phyloP scores from a whole-genome alignment of 2,329 filamentous ascomycete species.

The Endoconidiophora laricicola region DNA sequence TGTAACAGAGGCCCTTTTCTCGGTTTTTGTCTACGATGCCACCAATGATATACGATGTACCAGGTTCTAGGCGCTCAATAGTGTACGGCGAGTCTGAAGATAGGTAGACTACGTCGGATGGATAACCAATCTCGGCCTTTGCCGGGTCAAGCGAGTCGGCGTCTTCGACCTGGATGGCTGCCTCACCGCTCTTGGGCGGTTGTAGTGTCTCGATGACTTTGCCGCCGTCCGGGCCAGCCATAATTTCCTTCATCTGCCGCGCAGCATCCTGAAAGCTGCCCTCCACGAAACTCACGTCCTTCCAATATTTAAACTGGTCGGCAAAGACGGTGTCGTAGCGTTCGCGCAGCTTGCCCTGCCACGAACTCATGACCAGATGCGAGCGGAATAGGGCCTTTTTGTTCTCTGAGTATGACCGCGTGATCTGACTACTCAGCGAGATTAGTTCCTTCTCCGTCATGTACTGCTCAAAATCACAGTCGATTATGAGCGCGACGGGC shows the following conservation, averaged over 20 bases:
- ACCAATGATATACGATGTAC: constrained; percentile 84
- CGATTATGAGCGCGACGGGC: constrained; percentile 67
- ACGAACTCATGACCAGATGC: constrained; percentile 64
- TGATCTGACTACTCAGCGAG: constrained; percentile 70
- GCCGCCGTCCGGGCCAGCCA: constrained; percentile 42
- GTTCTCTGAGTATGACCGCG: constrained; percentile 80
- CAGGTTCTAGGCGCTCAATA: constrained; percentile 65
- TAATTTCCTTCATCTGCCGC: constrained; percentile 46
- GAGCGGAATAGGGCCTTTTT: constrained; percentile 47
- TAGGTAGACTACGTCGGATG: constrained; percentile 55
- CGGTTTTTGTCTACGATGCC: constrained; percentile 92
- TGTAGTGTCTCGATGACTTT: constrained; percentile 42
- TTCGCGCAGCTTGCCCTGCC: constrained; percentile 55
- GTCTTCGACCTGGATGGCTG: constrained; percentile 10
- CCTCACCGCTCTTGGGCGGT: constrained; percentile 17
- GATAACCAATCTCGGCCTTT: constrained; percentile 21
- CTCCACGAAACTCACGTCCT: constrained; percentile 54
- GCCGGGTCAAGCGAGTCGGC: constrained; percentile 20
- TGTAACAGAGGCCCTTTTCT: constrained; percentile 88
- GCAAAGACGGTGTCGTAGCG: constrained; percentile 63
- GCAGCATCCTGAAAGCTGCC: constrained; percentile 59
- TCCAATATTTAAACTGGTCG: constrained; percentile 64
- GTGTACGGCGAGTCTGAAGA: constrained; percentile 82
- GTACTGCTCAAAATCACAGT: constrained; percentile 80
- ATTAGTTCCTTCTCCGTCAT: constrained; percentile 80